Base-by-base conservation (phyloP, 2,329 filamentous ascomycete species). In the Exophiala aquamarina region DNA sequence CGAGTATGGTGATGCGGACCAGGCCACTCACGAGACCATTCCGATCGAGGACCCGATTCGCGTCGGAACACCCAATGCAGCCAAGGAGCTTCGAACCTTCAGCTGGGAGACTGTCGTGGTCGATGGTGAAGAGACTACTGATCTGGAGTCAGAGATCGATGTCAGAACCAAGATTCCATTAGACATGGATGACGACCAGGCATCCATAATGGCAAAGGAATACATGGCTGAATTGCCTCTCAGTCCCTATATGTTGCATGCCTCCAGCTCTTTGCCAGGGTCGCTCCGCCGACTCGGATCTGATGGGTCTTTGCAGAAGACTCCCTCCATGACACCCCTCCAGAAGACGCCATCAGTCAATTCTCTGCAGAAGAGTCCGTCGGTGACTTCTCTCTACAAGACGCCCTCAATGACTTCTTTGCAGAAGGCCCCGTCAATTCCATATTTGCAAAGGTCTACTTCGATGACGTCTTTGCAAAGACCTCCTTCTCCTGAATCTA, bases 201-300 rank as follows among this genome's bases (percentile, higher is more conserved):
- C 49, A 1, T 52, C 45, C 8, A n/a, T 47, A 31, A 47, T 56
- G 47, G 56, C 58, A 28, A 44, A 54, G 10, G 53, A 58, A n/a
- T 59, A 60, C 19, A 60, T 59, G 26, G 49, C 56, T 13, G 55
- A 56, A 39, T 44, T 60, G 9, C 45, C 52, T 11, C 26, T 19
- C 4, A 57, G 54, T 29, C 58, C 58, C 19, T 60, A 47, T 29
- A 45, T 38, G 21, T 38, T 42, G 14, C 23, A 17, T 17, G 23
- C 26, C 3, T 39, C 49, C 9, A 20, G 37, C 28, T 47, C 39
- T 17, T 49, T 39, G 9, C 33, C 39, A 14, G 47, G 39, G 14
- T 52, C 49, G 18, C 26, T 47, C 14, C 35, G 45, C 11, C 49
- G 44, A 20, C 41, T 31, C 26, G 35, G 38, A 21, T 55, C 52